Evolutionary conservation across 2,329 filamentous ascomycete genomes (phyloP).

Genomic region (Neurospora sp.): DNA sequence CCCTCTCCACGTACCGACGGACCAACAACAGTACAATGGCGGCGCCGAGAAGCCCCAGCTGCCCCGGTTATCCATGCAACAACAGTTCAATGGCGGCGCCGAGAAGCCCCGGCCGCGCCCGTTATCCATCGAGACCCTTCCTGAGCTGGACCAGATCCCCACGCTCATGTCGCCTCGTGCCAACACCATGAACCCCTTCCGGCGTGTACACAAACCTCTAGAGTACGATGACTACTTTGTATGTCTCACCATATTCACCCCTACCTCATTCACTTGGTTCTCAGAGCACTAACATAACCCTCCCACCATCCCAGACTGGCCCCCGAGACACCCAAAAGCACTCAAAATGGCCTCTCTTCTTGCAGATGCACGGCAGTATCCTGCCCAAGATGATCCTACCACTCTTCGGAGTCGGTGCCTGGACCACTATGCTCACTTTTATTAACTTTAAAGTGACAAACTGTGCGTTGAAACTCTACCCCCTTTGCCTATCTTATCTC

Average conservation of each 20-base stretch:
- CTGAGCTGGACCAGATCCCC: constrained; percentile 12
- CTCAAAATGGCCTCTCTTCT: constrained; percentile 69
- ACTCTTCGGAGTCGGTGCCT: constrained; percentile 49
- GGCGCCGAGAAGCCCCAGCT: neutral
- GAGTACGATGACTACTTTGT: constrained; percentile 38
- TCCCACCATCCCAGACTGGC: constrained; percentile 29
- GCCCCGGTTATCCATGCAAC: neutral
- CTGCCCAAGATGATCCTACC: constrained; percentile 68
- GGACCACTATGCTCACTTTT: constrained; percentile 55
- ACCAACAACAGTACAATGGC: neutral
- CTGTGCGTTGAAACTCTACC: constrained; percentile 2
- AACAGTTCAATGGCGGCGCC: neutral
- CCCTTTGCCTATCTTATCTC: neutral
- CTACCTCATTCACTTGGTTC: neutral
- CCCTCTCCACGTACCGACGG: neutral
- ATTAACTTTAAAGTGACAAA: constrained; percentile 30
- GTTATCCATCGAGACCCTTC: constrained; percentile 3
- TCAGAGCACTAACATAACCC: neutral
- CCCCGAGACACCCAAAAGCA: constrained; percentile 63
- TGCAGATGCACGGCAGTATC: constrained; percentile 65
- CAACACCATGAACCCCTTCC: constrained; percentile 21
- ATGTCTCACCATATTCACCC: constrained; percentile 9
- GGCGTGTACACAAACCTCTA: constrained; percentile 22
- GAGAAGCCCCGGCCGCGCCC: neutral
- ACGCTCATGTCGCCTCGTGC: constrained; percentile 20